Evolutionary conservation across 148 eudicot species (phyloP).

Genomic region (Simmondsia chinensis): DNA sequence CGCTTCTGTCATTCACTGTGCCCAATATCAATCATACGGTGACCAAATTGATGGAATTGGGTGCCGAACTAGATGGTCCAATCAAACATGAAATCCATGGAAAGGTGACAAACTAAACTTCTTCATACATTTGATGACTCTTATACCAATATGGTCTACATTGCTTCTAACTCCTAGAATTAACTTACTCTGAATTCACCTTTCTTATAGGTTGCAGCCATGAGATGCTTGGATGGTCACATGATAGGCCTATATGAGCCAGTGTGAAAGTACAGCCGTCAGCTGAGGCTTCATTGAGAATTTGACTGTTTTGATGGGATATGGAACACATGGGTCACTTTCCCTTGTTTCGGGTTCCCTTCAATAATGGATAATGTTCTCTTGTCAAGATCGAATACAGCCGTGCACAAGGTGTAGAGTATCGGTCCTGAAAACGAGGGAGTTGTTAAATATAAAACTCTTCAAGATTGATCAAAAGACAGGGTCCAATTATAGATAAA

Average conservation of each 20-base stretch:
- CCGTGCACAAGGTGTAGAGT: constrained; percentile 71
- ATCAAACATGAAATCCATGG: constrained; percentile 83
- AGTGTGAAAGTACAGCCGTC: constrained; percentile 18
- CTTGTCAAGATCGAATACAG: constrained; percentile 52
- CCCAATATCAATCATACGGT: constrained; percentile 59
- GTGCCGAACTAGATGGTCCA: constrained; percentile 83
- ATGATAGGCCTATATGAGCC: constrained; percentile 75
- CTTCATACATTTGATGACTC: too few species aligned
- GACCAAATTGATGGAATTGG: constrained; percentile 63
- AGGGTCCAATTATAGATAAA: not conserved
- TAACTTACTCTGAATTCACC: not conserved
- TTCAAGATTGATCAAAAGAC: constrained; percentile 1
- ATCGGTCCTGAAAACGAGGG: constrained; percentile 44
- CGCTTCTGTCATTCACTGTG: constrained; percentile 77
- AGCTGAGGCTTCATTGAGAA: not conserved
- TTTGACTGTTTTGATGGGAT: constrained; percentile 10
- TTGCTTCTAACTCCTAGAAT: not conserved
- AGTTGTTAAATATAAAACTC: too few species aligned
- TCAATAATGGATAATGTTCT: constrained; percentile 45
- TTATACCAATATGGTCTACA: not conserved
- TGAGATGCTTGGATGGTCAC: constrained; percentile 70
- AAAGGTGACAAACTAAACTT: constrained; percentile 31
- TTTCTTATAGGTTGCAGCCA: constrained; percentile 48
- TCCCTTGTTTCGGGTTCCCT: constrained; percentile 50
- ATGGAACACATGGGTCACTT: constrained; percentile 27